Conservation (phyloP, 352 stramenopile species). For the Peronospora belbahrii region DNA sequence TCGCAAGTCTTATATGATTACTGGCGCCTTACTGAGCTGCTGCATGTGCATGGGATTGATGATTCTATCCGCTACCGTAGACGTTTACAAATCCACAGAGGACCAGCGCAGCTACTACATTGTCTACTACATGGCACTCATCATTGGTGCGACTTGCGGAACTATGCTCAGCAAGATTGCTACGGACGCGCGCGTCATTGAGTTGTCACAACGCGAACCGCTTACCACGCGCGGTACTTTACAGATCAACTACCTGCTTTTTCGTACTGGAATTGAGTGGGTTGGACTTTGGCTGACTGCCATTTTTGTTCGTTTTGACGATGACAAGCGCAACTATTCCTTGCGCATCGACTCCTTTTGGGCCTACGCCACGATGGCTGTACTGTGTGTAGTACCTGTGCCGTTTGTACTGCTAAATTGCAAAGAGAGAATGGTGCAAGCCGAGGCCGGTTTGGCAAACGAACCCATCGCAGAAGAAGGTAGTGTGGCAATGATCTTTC, state of each 20-base stretch:
- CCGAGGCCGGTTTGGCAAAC: constrained; percentile 17
- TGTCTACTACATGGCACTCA: constrained; percentile 47
- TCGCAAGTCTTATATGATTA: constrained; percentile 88
- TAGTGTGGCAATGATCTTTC: constrained; percentile 18
- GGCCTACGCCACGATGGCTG: constrained; percentile 39
- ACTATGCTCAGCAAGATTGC: constrained; percentile 84
- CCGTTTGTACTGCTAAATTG: constrained; percentile 60
- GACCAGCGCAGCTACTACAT: constrained; percentile 29
- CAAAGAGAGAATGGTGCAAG: constrained; percentile 38
- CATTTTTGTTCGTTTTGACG: constrained; percentile 37
- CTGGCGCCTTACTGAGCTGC: constrained; percentile 54
- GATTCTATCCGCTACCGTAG: constrained; percentile 39
- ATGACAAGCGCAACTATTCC: constrained; percentile 34
- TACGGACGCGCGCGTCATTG: constrained; percentile 73
- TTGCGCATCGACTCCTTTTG: constrained; percentile 46
- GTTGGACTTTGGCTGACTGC: constrained; percentile 40
- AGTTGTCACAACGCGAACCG: constrained; percentile 71
- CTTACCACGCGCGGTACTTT: constrained; percentile 55
- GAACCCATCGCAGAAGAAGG: constrained; percentile 23
- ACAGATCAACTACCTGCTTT: constrained; percentile 76
- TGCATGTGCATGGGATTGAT: constrained; percentile 45
- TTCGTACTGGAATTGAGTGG: constrained; percentile 45
- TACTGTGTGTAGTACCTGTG: constrained; percentile 48
- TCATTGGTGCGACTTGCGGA: constrained; percentile 71
- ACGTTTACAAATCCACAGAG: constrained; percentile 25